Evolutionary conservation across 2,329 filamentous ascomycete species (phyloP), one percentile per base, ranked within the genome.

Genomic region (Epicoccum sorghinum): DNA sequence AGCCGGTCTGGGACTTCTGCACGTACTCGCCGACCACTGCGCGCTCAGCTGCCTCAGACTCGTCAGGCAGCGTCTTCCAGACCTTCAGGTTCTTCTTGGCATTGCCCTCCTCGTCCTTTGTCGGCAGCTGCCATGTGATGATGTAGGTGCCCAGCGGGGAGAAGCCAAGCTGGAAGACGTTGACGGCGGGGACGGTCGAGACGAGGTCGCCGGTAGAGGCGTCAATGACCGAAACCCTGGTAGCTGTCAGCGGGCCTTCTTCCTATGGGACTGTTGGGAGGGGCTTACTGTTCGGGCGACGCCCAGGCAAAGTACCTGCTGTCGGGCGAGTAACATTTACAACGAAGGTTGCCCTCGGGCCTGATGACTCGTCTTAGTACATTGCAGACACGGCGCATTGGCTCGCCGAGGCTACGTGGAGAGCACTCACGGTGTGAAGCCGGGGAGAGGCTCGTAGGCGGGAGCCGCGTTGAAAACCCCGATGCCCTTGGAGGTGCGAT

Each of bases 301-400:
- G 93, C 93, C 89, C 91, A 99, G 61, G 92, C 93, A 78, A 97
- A 96, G 82, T 93, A 99, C 73, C 90, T 90, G 75, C 95, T 93
- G 78, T 95, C 96, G 55, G 92, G 90, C 60, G 95, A 98, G 82
- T 99, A 99, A 70, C 87, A 86, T 82, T 90, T 96, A 81, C 92
- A 98, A 77, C 95, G 89, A 72, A 96, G 85, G 80, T 93, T 96
- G 74, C 93, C 93, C 83, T 96, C 90, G 58, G 93, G 93, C 79
- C 89, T 91, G 52, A 33, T 27, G 30, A 27, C 44, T 37, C 27
- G 12, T 18, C 18, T 18, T 18, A 18, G 18, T 18, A 18, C 18
- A 18, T 18, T 18, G 18, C 18, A 18, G 18, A 18, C 18, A 18
- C 18, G 18, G 18, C 18, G 18, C 18, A 18, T 18, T 18, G 18